Evolutionary conservation across 805 yeast species (phyloP), one percentile per base, ranked within the genome.

Genomic region (Cyberlindnera mycetangii): DNA sequence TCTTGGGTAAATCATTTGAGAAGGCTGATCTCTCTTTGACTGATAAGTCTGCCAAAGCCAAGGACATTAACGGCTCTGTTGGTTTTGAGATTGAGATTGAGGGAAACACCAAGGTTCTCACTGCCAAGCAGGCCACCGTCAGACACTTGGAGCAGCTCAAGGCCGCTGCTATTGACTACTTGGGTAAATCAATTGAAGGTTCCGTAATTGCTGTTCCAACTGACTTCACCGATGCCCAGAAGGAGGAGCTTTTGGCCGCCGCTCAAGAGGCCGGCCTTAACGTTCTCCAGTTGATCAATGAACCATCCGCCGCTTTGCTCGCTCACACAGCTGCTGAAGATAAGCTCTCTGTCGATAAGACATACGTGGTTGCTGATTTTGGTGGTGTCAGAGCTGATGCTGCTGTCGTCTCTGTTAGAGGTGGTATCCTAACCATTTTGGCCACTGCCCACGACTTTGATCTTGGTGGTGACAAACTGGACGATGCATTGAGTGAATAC

Each of bases 341-440:
- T 45, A 55, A 59, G 40, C 50, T 62, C 27, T 47, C 51, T 44
- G 69, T 79, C 54, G 95, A 89, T 69, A 84, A 84, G 72, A 68
- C 87, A 48, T 83, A 83, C 60, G 95, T 89, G 39, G 97, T 93
- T 55, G 95, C 95, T 44, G 99, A 93, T 68, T 87, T 93, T 60
- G 99, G 99, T 66, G 97, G 96, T 62, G 76, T 89, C 56, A 79
- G 98, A 70, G 83, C 96, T 33, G 98, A 93, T 64, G 97, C 90
- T 50, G 96, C 98, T 48, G 90, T 93, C 41, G 72, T 93, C 58
- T 82, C 97, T 32, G 86, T 84, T 42, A 83, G 97, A 73, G 96
- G 96, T 52, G 99, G 99, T 60, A 79, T 93, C 55, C 76, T 87
- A 70, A 92, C 99, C 44, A 74, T 89, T 37, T 74, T 93, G 56